Base-by-base conservation (phyloP, 164 flowering plant genomes). In the Dillenia turbinata region DNA sequence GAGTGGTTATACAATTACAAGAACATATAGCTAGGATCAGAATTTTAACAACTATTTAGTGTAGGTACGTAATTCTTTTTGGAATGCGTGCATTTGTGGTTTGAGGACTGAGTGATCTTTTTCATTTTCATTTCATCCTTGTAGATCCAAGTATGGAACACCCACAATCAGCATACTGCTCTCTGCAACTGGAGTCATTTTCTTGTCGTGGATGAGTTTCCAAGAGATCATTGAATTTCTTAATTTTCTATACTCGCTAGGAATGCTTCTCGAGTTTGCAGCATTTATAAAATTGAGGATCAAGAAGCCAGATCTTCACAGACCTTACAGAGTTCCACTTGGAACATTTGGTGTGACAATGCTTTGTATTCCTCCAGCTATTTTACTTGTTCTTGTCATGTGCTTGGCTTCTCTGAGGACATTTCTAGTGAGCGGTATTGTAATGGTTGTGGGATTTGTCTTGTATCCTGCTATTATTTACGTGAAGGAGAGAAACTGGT, bases 221-320 rank as follows among this genome's bases (percentile, higher is more conserved):
- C 95, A 92, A 46, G 95, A 92, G 71, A 89, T 92, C 52, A 43
- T 92, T 53, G 98, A 89, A 62, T 85, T 90, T 45, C 86, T 88
- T 4, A 92, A 92, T 62, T 90, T 92, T 75, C 73, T 92, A 9
- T 92, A 90, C 54, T 66, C 95, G 0, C 33, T 92, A 0, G 95
- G 93, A 43, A 92, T 92, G 98, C 87, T 92, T 50, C 85, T 92
- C 13, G 98, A 92, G 67, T 85, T 92, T 78, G 98, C 91, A 40
- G 96, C 98, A 47, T 92, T 92, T 69, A 77, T 92, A 64, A 80
- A 62, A 54, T 48, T 92, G 65, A 77, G 96, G 72, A 75, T 88
- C 54, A 81, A 76, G 76, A 88, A 83, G 69, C 95, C 98, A 17
- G 89, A 90, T 56, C 90, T 89, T 64, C 83, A 81, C 44, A 74